Evolutionary conservation across 805 yeast species (phyloP).

Genomic region (Spathaspora sp.): DNA sequence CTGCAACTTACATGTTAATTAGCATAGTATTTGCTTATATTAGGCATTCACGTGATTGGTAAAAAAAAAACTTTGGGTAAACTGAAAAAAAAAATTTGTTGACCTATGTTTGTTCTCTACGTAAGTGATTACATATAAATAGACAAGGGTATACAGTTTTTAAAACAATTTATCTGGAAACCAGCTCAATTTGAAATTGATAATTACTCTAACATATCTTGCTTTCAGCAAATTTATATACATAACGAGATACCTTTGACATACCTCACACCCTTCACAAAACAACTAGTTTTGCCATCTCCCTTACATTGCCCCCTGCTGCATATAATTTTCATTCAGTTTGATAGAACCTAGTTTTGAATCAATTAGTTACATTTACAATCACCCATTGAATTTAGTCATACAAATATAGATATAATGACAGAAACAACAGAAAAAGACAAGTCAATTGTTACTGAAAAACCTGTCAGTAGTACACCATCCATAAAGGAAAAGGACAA

Average conservation of each 20-base stretch:
- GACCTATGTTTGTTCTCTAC: neutral
- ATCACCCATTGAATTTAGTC: neutral
- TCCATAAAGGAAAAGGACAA: neutral
- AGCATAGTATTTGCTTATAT: neutral
- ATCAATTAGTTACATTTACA: neutral
- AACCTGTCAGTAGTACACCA: neutral
- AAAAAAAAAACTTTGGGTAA: neutral
- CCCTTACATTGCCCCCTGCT: neutral
- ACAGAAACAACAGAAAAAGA: conserved; percentile 2
- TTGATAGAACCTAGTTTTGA: neutral
- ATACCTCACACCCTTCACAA: neutral
- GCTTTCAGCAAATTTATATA: neutral
- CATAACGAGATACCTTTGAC: neutral
- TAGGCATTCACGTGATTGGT: neutral
- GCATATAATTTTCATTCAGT: neutral
- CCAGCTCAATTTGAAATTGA: neutral
- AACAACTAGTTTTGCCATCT: neutral
- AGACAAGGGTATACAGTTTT: neutral
- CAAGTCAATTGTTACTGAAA: neutral
- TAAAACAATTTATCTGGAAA: neutral
- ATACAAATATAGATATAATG: neutral
- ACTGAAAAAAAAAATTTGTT: neutral
- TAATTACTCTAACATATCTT: neutral
- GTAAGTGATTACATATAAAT: neutral
- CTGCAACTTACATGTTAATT: neutral